Conservation (phyloP, 352 stramenopile genomes). For the Saprolegnia diclina region DNA sequence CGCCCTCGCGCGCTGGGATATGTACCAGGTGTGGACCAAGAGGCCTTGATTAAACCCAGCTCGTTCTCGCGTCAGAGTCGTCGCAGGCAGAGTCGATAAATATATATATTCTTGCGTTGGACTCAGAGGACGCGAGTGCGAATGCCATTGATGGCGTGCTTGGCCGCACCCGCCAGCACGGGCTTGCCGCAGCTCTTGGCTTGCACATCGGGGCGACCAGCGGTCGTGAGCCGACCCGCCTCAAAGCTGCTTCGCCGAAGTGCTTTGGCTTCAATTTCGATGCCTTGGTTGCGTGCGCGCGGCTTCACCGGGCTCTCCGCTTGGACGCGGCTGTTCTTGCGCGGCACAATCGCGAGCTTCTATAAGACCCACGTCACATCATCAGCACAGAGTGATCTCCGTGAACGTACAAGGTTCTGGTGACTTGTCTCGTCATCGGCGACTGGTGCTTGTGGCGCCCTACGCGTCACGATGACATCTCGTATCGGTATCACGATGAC, state of each 20-base stretch:
- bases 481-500: too few relatives aligned
- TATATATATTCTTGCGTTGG: not conserved
- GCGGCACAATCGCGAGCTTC: not conserved
- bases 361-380: too few relatives aligned
- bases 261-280: not conserved
- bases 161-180: not conserved
- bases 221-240: not conserved
- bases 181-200: slow-evolving; percentile 20
- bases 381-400: too few relatives aligned
- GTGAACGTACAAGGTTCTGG: too few relatives aligned
- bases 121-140: not conserved
- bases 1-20: slow-evolving; percentile 21
- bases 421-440: too few relatives aligned
- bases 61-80: too few relatives aligned
- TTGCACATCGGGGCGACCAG: not conserved
- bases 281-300: not conserved
- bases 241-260: slow-evolving; percentile 3
- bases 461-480: too few relatives aligned
- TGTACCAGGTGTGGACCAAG: slow-evolving; percentile 18
- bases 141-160: slow-evolving; percentile 23
- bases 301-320: not conserved
- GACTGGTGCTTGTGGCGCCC: too few relatives aligned
- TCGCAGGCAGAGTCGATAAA: not conserved
- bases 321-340: not conserved
- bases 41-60: not conserved